Evolutionary conservation across 768 basidiomycete species (phyloP).

Genomic region (Suillus lakei): DNA sequence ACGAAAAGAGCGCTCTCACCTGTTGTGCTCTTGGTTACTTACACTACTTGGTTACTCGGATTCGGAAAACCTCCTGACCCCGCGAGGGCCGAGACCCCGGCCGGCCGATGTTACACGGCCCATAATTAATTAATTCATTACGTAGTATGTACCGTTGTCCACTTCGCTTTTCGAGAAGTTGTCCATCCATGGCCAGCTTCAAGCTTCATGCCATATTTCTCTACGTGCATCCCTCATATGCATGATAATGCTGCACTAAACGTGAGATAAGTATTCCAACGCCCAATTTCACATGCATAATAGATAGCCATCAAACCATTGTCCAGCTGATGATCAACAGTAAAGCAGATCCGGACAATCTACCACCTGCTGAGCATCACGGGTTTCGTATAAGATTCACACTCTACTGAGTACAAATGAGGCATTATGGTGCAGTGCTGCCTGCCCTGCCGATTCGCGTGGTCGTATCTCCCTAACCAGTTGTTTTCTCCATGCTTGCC

Average conservation of each 20-base stretch:
- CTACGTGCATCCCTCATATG: neutral
- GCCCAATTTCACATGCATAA: too few relatives aligned
- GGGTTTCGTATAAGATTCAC: neutral
- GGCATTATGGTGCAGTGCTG: neutral
- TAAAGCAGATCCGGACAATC: neutral
- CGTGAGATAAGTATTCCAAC: too few relatives aligned
- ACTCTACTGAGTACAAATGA: neutral
- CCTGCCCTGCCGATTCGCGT: neutral
- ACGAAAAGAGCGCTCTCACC: constrained; percentile 3
- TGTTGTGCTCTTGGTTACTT: constrained; percentile 10
- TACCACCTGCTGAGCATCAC: neutral
- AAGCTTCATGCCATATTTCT: neutral
- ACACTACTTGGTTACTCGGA: constrained; percentile 9
- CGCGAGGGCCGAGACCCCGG: neutral
- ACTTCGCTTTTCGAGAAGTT: neutral
- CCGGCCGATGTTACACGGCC: constrained; percentile 2
- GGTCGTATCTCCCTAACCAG: neutral
- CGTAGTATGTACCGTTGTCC: neutral
- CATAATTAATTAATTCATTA: neutral
- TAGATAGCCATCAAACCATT: neutral
- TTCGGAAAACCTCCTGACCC: constrained; percentile 8
- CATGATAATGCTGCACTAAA: neutral
- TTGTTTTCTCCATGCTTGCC: neutral
- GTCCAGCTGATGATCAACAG: neutral
- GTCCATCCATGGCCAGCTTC: neutral